Base-by-base conservation (phyloP, 192 early-diverging fungal genomes). In the Coemansia brasiliensis region DNA sequence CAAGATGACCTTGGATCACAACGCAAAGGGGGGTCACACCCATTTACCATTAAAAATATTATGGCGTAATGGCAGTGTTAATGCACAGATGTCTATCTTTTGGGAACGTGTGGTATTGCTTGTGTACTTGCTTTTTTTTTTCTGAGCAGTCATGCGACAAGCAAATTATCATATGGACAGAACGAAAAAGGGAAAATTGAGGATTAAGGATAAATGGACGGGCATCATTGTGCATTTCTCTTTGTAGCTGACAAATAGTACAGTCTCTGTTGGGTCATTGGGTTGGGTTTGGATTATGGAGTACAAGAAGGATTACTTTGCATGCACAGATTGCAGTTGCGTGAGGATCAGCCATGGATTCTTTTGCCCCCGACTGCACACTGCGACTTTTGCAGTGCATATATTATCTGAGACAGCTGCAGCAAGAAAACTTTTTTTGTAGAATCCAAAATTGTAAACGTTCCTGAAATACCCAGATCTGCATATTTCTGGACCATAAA, bases 291-390 rank as follows among this genome's bases (percentile, higher is more conserved):
- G 32, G 32, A 35, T 7, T 9, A 35, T n/a, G n/a, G 32, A 35
- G 6, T 7, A 7, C 6, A 35, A 35, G 49, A 16, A 26, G 46
- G 46, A 52, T 52, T 52, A 52, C 50, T 52, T 12, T 21, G 21
- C 52, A 53, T 39, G 50, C 50, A 52, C 25, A 12, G 20, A 53
- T 53, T 35, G 52, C 52, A 53, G n/a, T 53, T 37, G 52, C 9
- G 35, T 39, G 52, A 13, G 24, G 52, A 53, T 53, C 52, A 53
- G 52, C 52, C 52, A 53, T 15, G 37, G 52, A 53, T 53, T 39
- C 52, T 13, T 35, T 35, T 35, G 10, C 32, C 32, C 10, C 32
- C 32, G 25, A 29, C 35, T 53, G 52, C 52, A 53, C 13, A 22
- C 37, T 39, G 52, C 52, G 18, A 53, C 52, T 20, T 39, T 37